Evolutionary conservation across 371 early-diverging fungal genomes (phyloP), one percentile per base, ranked within the genome.

Genomic region (Mortierella sp.): DNA sequence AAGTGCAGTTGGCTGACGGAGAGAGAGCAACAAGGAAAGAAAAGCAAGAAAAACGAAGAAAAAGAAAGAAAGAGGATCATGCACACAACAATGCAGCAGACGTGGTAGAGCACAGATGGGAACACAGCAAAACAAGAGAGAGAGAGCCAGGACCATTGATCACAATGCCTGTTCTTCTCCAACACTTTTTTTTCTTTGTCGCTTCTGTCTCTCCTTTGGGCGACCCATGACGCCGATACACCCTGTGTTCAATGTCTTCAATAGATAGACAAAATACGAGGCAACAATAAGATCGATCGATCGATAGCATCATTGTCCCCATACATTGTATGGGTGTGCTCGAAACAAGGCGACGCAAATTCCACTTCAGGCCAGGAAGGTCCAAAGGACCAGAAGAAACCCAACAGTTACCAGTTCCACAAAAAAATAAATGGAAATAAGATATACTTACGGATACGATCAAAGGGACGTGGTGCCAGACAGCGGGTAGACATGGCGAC

Each of bases 331-430:
- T 22, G 22, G 16, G 19, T 47, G 47, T 31, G 34, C 61, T 61
- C 61, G 61, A 34, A 61, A 61, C 61, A 34, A 61, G 16, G 34
- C 19, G 34, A 58, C 34, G 37, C 61, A 61, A 61, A 61, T 61
- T 61, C 61, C 16, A 61, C 22, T 34, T 61, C 37, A 61, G 22
- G 22, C 61, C 22, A 61, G 37, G 9, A 37, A 61, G 34, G 37
- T 61, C 61, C 61, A 37, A 61, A 37, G 61, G 34, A 58, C 19
- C 2, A 55, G n/a, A n/a, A n/a, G n/a, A 58, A 34, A 34, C 16
- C 29, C 34, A 61, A 22, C 61, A 34, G 31, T 19, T 31, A 26
- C 11, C 1, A 58, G 34, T 58, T 37, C 61, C 34, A 34, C 55
- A 4, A n/a, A 11, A 55, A 29, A 31, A 37, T 0, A 58, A 10